Base-by-base conservation (phyloP, 1,284 basidiomycete species). In the Lentinula novae-zelandiae region DNA sequence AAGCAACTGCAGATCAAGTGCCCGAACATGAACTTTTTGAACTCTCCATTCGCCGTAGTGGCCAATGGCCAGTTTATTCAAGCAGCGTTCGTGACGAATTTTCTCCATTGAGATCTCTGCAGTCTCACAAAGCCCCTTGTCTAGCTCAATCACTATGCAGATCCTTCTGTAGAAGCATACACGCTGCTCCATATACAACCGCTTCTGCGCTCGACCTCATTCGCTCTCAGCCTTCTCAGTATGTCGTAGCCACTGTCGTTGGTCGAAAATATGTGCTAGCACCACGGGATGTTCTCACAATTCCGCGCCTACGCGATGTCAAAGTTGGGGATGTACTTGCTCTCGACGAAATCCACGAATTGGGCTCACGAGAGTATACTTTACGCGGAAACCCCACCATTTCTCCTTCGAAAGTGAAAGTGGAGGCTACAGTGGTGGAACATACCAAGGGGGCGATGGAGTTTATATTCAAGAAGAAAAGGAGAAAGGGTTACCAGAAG, bases 371-470 rank as follows among this genome's bases (percentile, higher is more conserved):
- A 66, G 95, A 98, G 72, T 98, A 90, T 76, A 96, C 95, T n/a
- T 81, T 90, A 60, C 92, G 92, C 60, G 90, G 87, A 54, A 83
- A 83, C 65, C 87, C 88, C 5, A 72, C 77, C 66, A 80, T 92
- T 40, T 81, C 86, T 1, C 68, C 81, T 15, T 77, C 78, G 53
- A 76, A 83, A 51, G 87, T 97, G 63, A 79, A 81, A 62, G 90
- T 96, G 48, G 81, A 90, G 64, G 90, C 95, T 20, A 96, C 95
- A 15, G 95, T 99, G 12, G 78, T 98, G 52, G 96, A 99, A 75
- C 95, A 99, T 72, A 98, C 96, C 40, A 97, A 96, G 75, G 92
- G 93, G 15, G 84, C 84, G 54, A 89, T 98, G 88, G 92, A 96
- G 75, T 83, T 82, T 66, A 92, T 94, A 58, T 84, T 95, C 74